Evolutionary conservation across 1,284 basidiomycete species (phyloP).

Genomic region (Cryptococcus sp.): DNA sequence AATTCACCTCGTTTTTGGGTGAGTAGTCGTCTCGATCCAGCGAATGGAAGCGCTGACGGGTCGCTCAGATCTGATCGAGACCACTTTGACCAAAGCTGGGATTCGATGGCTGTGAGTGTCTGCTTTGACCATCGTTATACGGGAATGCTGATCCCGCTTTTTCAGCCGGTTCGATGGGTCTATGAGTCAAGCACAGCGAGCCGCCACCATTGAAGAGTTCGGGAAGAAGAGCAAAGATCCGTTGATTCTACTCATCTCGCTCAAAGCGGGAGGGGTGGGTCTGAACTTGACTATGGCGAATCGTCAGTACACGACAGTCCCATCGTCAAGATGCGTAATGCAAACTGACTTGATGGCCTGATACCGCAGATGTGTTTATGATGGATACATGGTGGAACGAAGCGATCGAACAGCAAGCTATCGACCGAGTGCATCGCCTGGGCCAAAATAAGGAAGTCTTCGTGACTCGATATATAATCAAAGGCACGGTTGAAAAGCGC

Average conservation of each 20-base stretch:
- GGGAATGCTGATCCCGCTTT: neutral
- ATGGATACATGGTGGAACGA: conserved; percentile 98
- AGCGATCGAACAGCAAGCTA: conserved; percentile 81
- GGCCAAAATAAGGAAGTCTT: conserved; percentile 63
- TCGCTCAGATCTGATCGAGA: conserved; percentile 69
- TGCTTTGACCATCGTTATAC: neutral
- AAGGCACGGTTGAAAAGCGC: conserved; percentile 66
- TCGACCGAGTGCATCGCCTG: conserved; percentile 60
- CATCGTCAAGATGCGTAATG: neutral
- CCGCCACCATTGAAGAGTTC: conserved; percentile 73
- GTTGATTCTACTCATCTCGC: conserved; percentile 80
- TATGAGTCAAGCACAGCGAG: conserved; percentile 84
- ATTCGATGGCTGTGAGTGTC: conserved; percentile 63
- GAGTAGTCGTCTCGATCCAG: conserved; percentile 10
- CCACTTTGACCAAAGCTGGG: conserved; percentile 70
- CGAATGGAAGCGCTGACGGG: conserved; percentile 8
- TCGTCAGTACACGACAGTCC: conserved; percentile 23
- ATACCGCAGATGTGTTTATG: conserved; percentile 80
- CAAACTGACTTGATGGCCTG: too few species aligned
- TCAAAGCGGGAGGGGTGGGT: conserved; percentile 94
- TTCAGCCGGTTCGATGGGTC: conserved; percentile 80
- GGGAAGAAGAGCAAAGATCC: conserved; percentile 66
- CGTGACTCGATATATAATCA: conserved; percentile 82
- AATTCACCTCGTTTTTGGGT: conserved; percentile 67
- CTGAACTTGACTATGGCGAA: conserved; percentile 63